These are phyloP conservation scores for Geotrichum carabidarum DNA, from an alignment of 1,139 yeast genomes.

Conservation along the genomic window DNA sequence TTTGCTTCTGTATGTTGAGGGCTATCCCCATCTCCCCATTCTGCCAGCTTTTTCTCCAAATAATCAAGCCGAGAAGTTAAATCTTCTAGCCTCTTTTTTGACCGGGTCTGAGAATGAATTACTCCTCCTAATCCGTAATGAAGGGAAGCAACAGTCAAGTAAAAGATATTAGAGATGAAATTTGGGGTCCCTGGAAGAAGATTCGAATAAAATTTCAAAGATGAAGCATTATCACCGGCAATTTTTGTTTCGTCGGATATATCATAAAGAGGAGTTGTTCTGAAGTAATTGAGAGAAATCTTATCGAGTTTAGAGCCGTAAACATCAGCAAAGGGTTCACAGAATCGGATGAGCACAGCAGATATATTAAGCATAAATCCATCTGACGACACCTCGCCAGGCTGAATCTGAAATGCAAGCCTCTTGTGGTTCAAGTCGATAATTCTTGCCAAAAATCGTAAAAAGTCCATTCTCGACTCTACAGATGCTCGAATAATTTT, in stretches of 20 bases:
- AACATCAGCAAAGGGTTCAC: slow-evolving; percentile 77
- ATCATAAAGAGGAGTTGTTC: slow-evolving; percentile 48
- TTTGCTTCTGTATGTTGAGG: slow-evolving; percentile 27
- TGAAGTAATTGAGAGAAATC: slow-evolving; percentile 64
- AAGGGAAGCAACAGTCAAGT: slow-evolving; percentile 66
- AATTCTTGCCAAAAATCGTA: slow-evolving; percentile 65
- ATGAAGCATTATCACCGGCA: slow-evolving; percentile 68
- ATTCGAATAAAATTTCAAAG: slow-evolving; percentile 50
- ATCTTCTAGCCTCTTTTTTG: slow-evolving; percentile 51
- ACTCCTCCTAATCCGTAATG: slow-evolving; percentile 90
- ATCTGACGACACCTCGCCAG: slow-evolving; percentile 62
- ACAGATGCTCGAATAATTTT: slow-evolving; percentile 72
- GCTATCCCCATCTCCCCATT: slow-evolving; percentile 25
- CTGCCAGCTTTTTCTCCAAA: slow-evolving; percentile 34
- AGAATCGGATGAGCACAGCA: slow-evolving; percentile 59
- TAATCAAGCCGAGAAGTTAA: slow-evolving; percentile 49
- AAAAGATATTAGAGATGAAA: slow-evolving; percentile 86
- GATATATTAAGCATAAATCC: slow-evolving; percentile 79
- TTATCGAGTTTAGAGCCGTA: slow-evolving; percentile 59
- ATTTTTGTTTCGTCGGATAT: slow-evolving; percentile 77
- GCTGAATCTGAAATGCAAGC: slow-evolving; percentile 79
- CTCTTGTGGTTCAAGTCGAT: slow-evolving; percentile 80
- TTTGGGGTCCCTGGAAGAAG: slow-evolving; percentile 44
- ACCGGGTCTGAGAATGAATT: slow-evolving; percentile 51
- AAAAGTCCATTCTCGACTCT: slow-evolving; percentile 55